Evolutionary conservation across 2,329 filamentous ascomycete genomes (phyloP).

Genomic region (Arthrobotrys pseudoclavata): DNA sequence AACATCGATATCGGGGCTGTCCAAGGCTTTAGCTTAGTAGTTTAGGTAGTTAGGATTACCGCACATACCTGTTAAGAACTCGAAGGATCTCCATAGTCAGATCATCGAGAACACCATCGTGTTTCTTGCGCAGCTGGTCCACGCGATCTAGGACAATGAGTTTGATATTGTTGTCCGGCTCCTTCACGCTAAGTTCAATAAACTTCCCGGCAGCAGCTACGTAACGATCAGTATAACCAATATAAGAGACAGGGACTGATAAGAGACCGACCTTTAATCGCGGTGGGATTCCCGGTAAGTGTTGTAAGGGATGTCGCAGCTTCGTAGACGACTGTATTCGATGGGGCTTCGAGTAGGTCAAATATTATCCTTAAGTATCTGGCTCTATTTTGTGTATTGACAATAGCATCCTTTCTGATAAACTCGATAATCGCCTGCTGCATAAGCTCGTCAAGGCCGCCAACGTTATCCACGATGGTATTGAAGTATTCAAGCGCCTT

Average conservation of each 20-base stretch:
- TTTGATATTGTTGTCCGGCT: constrained; percentile 99
- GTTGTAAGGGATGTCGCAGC: constrained; percentile 94
- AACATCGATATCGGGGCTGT: constrained; percentile 93
- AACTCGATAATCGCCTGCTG: constrained; percentile 96
- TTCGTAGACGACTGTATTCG: constrained; percentile 97
- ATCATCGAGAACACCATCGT: constrained; percentile 92
- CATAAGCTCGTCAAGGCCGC: constrained; percentile 92
- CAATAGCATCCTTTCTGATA: constrained; percentile 95
- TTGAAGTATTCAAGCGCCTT: constrained; percentile 90
- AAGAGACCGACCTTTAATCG: constrained; percentile 77
- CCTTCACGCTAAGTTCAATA: constrained; percentile 96
- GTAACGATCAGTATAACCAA: not conserved
- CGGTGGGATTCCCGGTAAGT: constrained; percentile 94
- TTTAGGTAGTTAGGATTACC: not conserved
- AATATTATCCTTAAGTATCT: constrained; percentile 95
- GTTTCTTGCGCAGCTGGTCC: constrained; percentile 85
- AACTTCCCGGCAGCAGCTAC: constrained; percentile 87
- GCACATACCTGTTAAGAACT: constrained; percentile 76
- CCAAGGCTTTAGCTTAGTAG: constrained; percentile 14
- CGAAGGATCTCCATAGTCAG: constrained; percentile 96
- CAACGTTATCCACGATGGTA: constrained; percentile 90
- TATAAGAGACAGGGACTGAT: not conserved
- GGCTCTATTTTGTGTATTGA: constrained; percentile 94
- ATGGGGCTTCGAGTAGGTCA: constrained; percentile 90
- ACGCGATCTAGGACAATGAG: constrained; percentile 97